Conservation (phyloP, 1,284 basidiomycete species). For the Apiotrichum sp. region DNA sequence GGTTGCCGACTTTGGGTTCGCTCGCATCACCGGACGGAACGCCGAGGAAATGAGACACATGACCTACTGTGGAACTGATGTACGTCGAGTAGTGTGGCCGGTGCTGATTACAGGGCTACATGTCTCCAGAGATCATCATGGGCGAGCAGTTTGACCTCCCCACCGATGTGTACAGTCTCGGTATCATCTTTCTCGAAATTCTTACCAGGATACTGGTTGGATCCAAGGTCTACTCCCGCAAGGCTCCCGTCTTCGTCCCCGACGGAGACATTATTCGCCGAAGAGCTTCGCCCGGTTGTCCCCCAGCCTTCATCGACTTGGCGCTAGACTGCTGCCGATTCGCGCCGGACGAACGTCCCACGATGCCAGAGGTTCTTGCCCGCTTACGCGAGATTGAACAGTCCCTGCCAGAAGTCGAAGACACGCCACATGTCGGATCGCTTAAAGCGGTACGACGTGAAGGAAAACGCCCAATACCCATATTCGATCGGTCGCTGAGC, state of each 20-base stretch:
- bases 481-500: constrained; percentile 31
- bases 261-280: constrained; percentile 47
- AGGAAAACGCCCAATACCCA: constrained; percentile 51
- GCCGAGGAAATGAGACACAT: constrained; percentile 84
- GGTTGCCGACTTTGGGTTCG: constrained; percentile 91
- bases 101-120: constrained; percentile 35
- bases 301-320: constrained; percentile 67
- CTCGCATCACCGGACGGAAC: constrained; percentile 74
- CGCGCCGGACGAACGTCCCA: constrained; percentile 66
- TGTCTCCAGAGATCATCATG: constrained; percentile 79
- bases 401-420: constrained; percentile 55
- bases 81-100: constrained; percentile 43
- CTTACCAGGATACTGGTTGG: constrained; percentile 77
- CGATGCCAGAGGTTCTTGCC: constrained; percentile 67
- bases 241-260: constrained; percentile 69
- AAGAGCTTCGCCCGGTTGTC: constrained; percentile 69
- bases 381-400: constrained; percentile 71
- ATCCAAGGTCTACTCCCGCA: constrained; percentile 64
- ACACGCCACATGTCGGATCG: constrained; percentile 70
- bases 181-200: constrained; percentile 92
- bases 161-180: constrained; percentile 90
- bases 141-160: constrained; percentile 87
- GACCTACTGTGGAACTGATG: constrained; percentile 96
- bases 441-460: constrained; percentile 56
- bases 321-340: constrained; percentile 69